Conservation (phyloP, 2,329 filamentous ascomycete species). For the Alternaria solani region DNA sequence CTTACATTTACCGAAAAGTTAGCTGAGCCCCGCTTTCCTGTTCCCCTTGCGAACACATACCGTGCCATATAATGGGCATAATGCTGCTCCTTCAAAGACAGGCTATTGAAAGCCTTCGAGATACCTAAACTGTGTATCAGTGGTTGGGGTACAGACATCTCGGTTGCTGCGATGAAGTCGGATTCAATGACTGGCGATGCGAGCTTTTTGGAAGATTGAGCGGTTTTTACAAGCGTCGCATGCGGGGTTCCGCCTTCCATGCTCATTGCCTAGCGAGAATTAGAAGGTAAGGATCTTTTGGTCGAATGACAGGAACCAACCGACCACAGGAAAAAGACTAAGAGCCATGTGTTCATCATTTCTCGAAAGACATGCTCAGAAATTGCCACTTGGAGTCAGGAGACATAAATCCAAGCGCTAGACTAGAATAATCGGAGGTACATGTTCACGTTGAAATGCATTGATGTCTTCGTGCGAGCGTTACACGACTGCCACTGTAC, state of each 20-base stretch:
- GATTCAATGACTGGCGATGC: slow-evolving; percentile 3
- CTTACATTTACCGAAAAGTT: too few relatives aligned
- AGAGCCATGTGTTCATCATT: slow-evolving; percentile 1
- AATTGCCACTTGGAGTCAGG: neutral
- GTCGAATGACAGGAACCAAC: neutral
- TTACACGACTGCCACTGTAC: neutral
- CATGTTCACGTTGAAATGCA: slow-evolving; percentile 1
- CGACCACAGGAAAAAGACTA: neutral
- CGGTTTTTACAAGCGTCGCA: neutral
- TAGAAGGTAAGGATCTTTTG: neutral
- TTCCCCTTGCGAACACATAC: too few relatives aligned
- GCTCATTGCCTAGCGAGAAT: slow-evolving; percentile 2
- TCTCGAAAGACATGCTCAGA: neutral
- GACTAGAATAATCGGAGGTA: neutral
- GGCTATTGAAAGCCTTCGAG: slow-evolving; percentile 1
- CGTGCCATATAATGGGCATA: slow-evolving; percentile 3
- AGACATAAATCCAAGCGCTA: neutral
- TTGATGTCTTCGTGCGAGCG: neutral
- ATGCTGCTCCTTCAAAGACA: neutral
- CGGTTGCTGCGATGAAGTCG: slow-evolving; percentile 1
- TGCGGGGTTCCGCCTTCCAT: neutral
- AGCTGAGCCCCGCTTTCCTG: too few relatives aligned
- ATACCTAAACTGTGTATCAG: slow-evolving; percentile 1
- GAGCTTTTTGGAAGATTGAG: slow-evolving; percentile 1
- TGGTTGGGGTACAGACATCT: neutral